These are phyloP conservation scores for Colletotrichum liaoningense DNA, from an alignment of 2,329 filamentous ascomycete species.

Conservation along the genomic window DNA sequence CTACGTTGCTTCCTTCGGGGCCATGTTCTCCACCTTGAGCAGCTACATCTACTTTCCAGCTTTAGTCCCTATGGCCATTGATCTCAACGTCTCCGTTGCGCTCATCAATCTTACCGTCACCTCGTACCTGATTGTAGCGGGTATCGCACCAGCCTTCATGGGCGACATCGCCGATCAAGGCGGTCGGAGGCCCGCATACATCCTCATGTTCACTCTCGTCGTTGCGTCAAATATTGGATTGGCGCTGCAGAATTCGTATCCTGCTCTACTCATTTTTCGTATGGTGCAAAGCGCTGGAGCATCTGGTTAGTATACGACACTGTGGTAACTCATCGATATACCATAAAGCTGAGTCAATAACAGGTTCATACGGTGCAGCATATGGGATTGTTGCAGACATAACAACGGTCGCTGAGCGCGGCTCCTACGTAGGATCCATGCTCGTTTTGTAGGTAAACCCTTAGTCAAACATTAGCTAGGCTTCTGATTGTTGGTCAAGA, in stretches of 20 bases:
- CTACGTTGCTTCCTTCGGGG: not conserved
- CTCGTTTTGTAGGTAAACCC: too few relatives aligned
- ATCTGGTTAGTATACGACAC: slow-evolving; percentile 50
- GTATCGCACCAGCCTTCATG: slow-evolving; percentile 62
- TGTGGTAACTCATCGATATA: slow-evolving; percentile 63
- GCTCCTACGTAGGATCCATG: too few relatives aligned
- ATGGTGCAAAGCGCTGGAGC: slow-evolving; percentile 58
- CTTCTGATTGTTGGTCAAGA: slow-evolving; percentile 46
- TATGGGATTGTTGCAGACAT: too few relatives aligned
- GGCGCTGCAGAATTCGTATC: slow-evolving; percentile 56
- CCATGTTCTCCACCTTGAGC: slow-evolving; percentile 50
- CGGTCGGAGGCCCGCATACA: slow-evolving; percentile 60
- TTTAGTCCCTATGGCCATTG: slow-evolving; percentile 53
- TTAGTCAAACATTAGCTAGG: too few relatives aligned
- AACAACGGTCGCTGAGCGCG: too few relatives aligned
- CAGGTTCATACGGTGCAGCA: too few relatives aligned
- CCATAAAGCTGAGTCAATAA: slow-evolving; percentile 56
- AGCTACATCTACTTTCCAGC: slow-evolving; percentile 63
- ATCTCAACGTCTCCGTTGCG: slow-evolving; percentile 50
- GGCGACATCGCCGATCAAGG: slow-evolving; percentile 60
- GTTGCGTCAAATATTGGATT: slow-evolving; percentile 59
- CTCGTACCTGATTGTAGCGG: slow-evolving; percentile 61
- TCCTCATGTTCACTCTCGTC: slow-evolving; percentile 58
- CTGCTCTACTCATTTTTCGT: slow-evolving; percentile 59
- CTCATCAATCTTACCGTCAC: slow-evolving; percentile 57